Evolutionary conservation across 345 rosid genomes (phyloP).

Genomic region (Arabidopsis suecica): DNA sequence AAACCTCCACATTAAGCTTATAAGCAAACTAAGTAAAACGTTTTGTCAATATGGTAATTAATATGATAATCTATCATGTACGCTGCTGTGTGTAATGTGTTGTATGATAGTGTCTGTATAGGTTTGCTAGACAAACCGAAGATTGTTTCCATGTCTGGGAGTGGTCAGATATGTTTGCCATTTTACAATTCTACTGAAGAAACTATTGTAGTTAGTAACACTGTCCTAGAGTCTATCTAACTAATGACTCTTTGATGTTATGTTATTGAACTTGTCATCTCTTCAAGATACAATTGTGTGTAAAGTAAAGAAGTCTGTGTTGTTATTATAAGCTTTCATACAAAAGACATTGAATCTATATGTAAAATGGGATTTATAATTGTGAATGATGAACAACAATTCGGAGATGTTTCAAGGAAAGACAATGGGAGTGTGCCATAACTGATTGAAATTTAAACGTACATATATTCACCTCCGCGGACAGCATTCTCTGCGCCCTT

Average conservation of each 20-base stretch:
- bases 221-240: conserved; percentile 12
- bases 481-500: conserved; percentile 94
- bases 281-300: conserved; percentile 1
- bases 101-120: conserved; percentile 29
- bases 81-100: conserved; percentile 19
- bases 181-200: conserved; percentile 14
- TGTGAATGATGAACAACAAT: conserved; percentile 13
- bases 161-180: conserved; percentile 19
- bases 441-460: conserved; percentile 50
- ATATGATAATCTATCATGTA: conserved; percentile 9
- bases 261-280: conserved; percentile 14
- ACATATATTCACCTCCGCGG: conserved; percentile 93
- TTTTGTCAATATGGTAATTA: conserved; percentile 7
- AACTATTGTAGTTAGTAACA: not conserved
- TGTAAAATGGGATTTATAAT: not conserved
- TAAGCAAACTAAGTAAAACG: conserved; percentile 9
- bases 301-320: not conserved
- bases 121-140: conserved; percentile 32
- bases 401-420: not conserved
- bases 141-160: conserved; percentile 24
- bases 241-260: conserved; percentile 19
- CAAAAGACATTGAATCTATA: not conserved
- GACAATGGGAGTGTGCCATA: not conserved
- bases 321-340: not conserved
- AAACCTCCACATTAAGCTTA: conserved; percentile 15